A percentile compares a stretch with the other conserved stretches of the same genome.
Evolutionary conservation across 225 moss, liverwort and hornwort genomes (phyloP).

Genomic region (Thuidium tamariscinum): DNA sequence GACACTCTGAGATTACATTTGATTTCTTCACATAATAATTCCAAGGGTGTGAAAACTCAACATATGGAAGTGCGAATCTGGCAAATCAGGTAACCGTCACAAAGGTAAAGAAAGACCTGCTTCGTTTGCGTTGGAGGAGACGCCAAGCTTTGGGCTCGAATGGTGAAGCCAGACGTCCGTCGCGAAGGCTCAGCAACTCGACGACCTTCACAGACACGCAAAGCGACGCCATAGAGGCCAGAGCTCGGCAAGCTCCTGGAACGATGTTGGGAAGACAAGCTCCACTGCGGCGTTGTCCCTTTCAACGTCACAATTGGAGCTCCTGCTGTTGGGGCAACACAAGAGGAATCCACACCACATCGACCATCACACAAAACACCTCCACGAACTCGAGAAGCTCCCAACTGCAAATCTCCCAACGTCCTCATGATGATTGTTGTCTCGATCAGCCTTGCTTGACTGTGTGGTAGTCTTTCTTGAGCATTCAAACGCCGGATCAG

Average conservation of each 20-base stretch:
- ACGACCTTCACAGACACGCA: not conserved
- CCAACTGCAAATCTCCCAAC: slow-evolving; percentile 6
- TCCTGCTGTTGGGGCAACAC: not conserved
- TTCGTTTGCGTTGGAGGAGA: slow-evolving; percentile 58
- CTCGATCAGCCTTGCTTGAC: slow-evolving; percentile 1
- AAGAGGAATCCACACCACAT: not conserved
- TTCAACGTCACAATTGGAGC: not conserved
- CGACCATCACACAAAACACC: not conserved
- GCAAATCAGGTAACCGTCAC: not conserved
- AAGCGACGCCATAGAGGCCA: slow-evolving; percentile 5
- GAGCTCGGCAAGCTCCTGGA: not conserved
- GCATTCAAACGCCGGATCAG: slow-evolving; percentile 7
- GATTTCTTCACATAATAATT: not conserved
- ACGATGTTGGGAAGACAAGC: not conserved
- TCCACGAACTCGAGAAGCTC: not conserved
- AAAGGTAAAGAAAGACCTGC: slow-evolving; percentile 27
- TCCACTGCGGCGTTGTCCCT: not conserved
- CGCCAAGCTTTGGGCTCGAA: slow-evolving; percentile 65
- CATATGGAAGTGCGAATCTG: not conserved
- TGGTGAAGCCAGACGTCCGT: not conserved
- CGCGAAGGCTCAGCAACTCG: not conserved
- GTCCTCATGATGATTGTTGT: slow-evolving; percentile 4
- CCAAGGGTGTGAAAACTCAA: not conserved
- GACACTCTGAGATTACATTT: not conserved
- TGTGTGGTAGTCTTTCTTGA: not conserved